phyloP scores from a whole-genome alignment of 768 basidiomycete species.

The Suillus occidentalis region DNA sequence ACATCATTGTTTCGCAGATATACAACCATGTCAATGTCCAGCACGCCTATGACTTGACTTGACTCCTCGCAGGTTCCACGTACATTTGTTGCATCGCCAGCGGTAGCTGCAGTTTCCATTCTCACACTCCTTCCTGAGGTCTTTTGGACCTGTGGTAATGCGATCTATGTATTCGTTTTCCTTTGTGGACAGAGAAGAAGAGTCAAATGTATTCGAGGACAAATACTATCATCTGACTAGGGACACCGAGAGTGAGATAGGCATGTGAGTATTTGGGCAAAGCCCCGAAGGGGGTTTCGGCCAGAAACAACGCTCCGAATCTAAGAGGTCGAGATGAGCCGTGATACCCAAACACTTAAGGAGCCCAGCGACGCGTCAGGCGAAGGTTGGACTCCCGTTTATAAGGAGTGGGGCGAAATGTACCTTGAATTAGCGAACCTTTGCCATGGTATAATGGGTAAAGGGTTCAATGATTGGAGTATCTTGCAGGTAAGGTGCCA shows the following conservation, averaged over 20 bases:
- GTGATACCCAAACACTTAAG: neutral
- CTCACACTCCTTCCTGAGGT: too few relatives aligned
- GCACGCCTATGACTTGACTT: too few relatives aligned
- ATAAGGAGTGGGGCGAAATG: neutral
- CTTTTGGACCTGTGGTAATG: too few relatives aligned
- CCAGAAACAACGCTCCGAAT: neutral
- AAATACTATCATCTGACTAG: too few relatives aligned
- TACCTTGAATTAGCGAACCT: neutral
- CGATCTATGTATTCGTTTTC: neutral
- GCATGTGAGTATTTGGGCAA: slow-evolving; percentile 13
- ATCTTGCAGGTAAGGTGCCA: slow-evolving; percentile 28
- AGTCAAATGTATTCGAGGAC: too few relatives aligned
- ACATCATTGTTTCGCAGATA: too few relatives aligned
- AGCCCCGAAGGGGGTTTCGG: neutral
- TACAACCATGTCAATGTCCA: too few relatives aligned
- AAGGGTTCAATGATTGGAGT: slow-evolving; percentile 11
- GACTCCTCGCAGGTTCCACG: too few relatives aligned
- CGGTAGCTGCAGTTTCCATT: too few relatives aligned
- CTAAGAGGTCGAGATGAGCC: neutral
- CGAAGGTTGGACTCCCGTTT: neutral
- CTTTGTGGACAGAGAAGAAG: too few relatives aligned
- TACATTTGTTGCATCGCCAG: too few relatives aligned
- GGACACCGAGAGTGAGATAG: too few relatives aligned
- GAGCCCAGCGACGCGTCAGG: slow-evolving; percentile 1
- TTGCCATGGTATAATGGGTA: slow-evolving; percentile 15